Conservation (phyloP, 2,329 filamentous ascomycete species). For the Beauveria rudraprayagi region DNA sequence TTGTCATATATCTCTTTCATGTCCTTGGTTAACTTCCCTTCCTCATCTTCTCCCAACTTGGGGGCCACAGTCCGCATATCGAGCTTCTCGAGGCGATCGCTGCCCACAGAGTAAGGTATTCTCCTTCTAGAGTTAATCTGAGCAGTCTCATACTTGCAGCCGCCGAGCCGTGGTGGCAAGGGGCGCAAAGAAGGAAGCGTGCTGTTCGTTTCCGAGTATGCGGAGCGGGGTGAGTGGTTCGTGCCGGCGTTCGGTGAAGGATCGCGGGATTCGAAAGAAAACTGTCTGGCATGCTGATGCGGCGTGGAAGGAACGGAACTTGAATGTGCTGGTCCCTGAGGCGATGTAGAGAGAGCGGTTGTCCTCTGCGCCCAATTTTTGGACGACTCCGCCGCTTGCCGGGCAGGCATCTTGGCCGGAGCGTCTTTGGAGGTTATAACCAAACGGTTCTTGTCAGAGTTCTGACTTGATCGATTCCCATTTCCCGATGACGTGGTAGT, state of each 20-base stretch:
- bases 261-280: slow-evolving; percentile 67
- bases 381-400: slow-evolving; percentile 28
- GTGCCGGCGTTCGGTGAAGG: slow-evolving; percentile 72
- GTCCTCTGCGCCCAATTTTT: slow-evolving; percentile 24
- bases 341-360: slow-evolving; percentile 20
- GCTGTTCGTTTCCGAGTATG: slow-evolving; percentile 80
- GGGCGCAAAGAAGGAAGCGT: slow-evolving; percentile 60
- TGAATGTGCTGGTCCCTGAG: slow-evolving; percentile 47
- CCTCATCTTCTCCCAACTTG: slow-evolving; percentile 62
- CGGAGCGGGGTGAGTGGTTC: slow-evolving; percentile 81
- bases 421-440: slow-evolving; percentile 52
- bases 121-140: slow-evolving; percentile 73
- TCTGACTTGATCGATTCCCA: slow-evolving; percentile 55
- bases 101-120: slow-evolving; percentile 88
- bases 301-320: slow-evolving; percentile 91
- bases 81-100: slow-evolving; percentile 64
- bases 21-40: slow-evolving; percentile 66
- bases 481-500: slow-evolving; percentile 46
- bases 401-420: slow-evolving; percentile 41
- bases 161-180: slow-evolving; percentile 48
- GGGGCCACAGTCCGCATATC: slow-evolving; percentile 66
- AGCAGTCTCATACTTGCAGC: slow-evolving; percentile 85
- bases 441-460: slow-evolving; percentile 52
- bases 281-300: slow-evolving; percentile 76
- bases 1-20: slow-evolving; percentile 79